Evolutionary conservation across 2,329 filamentous ascomycete species (phyloP), one percentile per base, ranked within the genome.

Genomic region (Fusarium nematophilum): DNA sequence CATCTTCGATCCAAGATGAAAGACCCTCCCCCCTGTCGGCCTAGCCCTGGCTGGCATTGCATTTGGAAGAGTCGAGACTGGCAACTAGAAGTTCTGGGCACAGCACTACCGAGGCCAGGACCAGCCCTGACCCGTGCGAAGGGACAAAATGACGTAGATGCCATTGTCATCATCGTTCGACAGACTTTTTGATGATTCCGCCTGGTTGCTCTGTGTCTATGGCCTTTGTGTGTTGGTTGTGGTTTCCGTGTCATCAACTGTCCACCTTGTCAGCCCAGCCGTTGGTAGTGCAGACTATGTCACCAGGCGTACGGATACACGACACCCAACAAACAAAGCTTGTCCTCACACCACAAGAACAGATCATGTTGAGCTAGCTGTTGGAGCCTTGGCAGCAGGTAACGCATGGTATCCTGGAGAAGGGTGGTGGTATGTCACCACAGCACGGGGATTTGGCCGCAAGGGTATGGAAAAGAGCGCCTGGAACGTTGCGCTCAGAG

Each of bases 21-120:
- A 26, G 37, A 46, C 5, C 15, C 17, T 17, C 40, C 40, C 59
- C 31, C 60, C 60, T 63, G 59, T 52, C 27, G 17, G 15, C 5
- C 17, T 43, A 27, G 21, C 56, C 58, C 42, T 57, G 57, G 43
- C 43, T 53, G 26, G 36, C 47, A 53, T 33, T 15, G 15, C 42
- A 34, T 52, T 61, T 18, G n/a, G 57, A 60, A 62, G 47, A 62
- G 58, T 57, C 46, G 48, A 53, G 59, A 62, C 58, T 62, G 6
- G 10, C 21, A 33, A 25, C 60, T 61, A 64, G 43, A 61, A 46
- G 60, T 54, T 57, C 60, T 42, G 53, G 60, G 46, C 60, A 49
- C 40, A 46, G 18, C 55, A 60, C 59, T 60, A 62, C 40, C 31
- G 14, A 63, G 43, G 44, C 21, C 59, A 59, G 42, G 59, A 29